Base-by-base conservation (phyloP, 768 basidiomycete genomes). In the Mycena epipterygia region DNA sequence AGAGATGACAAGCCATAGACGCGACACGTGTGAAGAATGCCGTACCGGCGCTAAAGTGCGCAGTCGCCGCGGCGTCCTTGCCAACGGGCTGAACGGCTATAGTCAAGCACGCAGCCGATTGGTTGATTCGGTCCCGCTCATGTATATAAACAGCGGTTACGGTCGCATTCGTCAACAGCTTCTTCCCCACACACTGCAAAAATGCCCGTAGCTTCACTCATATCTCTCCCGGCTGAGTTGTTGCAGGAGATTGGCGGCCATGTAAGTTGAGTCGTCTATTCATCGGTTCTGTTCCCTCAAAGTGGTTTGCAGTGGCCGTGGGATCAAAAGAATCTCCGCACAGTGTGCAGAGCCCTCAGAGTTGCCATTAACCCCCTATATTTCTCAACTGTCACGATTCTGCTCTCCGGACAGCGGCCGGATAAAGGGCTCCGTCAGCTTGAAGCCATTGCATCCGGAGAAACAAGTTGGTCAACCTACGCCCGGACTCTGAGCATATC, bases 191-290 rank as follows among this genome's bases (percentile, higher is more conserved):
- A 53, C 30, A 53, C 52, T 53, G 52, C 52, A 41, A 53, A 53
- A 53, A 53, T 53, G 32, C 52, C 52, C 52, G 52, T 53, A 53
- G 52, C 52, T 53, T 53, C 52, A 53, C 52, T 53, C 52, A 53
- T 53, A 53, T 53, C 52, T 53, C 52, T 53, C 32, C 52, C 52
- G 52, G 52, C 52, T 53, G 52, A 53, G 52, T 53, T 53, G 52
- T 53, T 53, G 52, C 52, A 53, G 52, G 52, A 53, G 52, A 53
- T 53, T 53, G 52, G 52, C 32, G 21, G 32, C 52, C 52, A 53
- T 53, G 52, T 53, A 53, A 53, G 52, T 53, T 33, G 52, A 53
- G 52, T 33, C 32, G 52, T 33, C 52, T 53, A 53, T 53, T 53
- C 52, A 53, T 35, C 52, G 19, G 52, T 53, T 53, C 52, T 53